phyloP scores from a whole-genome alignment of 148 eudicot species.

The Suaeda aralocaspica region DNA sequence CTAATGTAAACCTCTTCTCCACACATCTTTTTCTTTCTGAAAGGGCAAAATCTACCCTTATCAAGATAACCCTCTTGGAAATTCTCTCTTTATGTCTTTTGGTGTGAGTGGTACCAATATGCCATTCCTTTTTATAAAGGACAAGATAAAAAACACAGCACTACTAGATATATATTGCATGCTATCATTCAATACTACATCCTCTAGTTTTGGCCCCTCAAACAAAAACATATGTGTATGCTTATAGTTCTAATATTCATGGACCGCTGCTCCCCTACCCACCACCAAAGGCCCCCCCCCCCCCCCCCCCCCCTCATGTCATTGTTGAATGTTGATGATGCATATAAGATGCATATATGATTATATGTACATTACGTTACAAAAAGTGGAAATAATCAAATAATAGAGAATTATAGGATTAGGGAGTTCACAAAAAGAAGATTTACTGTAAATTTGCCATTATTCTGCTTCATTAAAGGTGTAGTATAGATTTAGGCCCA shows the following conservation, averaged over 20 bases:
- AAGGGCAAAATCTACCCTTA: background rate
- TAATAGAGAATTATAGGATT: background rate
- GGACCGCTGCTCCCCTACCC: too few species aligned
- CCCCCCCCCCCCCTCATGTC: background rate
- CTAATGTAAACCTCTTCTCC: background rate
- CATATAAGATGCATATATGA: background rate
- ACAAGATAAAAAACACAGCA: background rate
- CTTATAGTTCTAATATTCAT: too few species aligned
- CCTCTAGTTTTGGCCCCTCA: background rate
- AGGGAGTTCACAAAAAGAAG: conserved; percentile 2
- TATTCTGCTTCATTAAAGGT: conserved; percentile 15
- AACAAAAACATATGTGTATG: conserved; percentile 1
- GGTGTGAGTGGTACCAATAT: background rate
- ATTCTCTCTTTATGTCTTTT: background rate
- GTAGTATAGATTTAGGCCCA: conserved; percentile 8
- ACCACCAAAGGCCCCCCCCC: too few species aligned
- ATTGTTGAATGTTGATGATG: background rate
- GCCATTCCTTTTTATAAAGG: background rate
- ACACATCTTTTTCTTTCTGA: background rate
- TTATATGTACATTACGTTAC: background rate
- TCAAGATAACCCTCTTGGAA: background rate
- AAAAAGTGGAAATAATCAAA: background rate
- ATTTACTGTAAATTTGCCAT: conserved; percentile 21
- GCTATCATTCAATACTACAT: background rate
- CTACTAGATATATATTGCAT: background rate